Conservation (phyloP, 2,329 filamentous ascomycete genomes). For the Diplodia scrobiculata region DNA sequence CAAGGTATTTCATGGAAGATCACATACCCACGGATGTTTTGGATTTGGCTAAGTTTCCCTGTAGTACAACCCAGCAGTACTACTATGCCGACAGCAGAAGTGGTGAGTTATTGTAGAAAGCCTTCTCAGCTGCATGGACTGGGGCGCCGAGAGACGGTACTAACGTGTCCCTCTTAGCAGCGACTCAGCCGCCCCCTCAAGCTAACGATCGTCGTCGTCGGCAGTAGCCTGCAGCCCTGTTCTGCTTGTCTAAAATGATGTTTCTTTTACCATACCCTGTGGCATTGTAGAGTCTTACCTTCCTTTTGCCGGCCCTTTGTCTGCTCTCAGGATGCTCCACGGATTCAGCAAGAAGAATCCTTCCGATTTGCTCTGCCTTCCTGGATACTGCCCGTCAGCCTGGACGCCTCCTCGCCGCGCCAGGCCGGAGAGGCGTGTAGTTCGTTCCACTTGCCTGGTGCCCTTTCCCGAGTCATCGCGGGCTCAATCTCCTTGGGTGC, state of each 20-base stretch:
- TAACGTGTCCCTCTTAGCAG: conserved; percentile 27
- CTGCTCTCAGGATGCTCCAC: conserved; percentile 26
- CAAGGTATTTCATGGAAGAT: conserved; percentile 45
- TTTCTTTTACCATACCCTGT: conserved; percentile 26
- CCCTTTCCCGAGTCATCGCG: not conserved
- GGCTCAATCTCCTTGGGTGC: conserved; percentile 17
- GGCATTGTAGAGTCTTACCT: conserved; percentile 25
- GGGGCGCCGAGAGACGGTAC: conserved; percentile 20
- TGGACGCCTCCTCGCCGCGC: conserved; percentile 21
- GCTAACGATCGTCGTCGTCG: conserved; percentile 30
- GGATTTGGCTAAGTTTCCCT: conserved; percentile 30
- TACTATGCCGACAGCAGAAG: conserved; percentile 30
- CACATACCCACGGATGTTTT: conserved; percentile 28
- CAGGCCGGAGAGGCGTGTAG: conserved; percentile 13
- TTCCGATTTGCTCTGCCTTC: not conserved
- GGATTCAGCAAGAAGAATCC: conserved; percentile 22
- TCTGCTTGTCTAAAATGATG: conserved; percentile 24
- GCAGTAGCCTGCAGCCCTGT: conserved; percentile 25
- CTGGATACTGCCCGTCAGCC: conserved; percentile 17
- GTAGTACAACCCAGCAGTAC: conserved; percentile 29
- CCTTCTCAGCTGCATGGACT: conserved; percentile 13
- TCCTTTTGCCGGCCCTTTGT: conserved; percentile 21
- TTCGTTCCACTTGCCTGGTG: not conserved
- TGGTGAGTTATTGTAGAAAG: conserved; percentile 20
- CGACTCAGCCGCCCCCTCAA: conserved; percentile 29